Evolutionary conservation across 805 yeast genomes (phyloP).

Genomic region (Candida xiaguanensis): DNA sequence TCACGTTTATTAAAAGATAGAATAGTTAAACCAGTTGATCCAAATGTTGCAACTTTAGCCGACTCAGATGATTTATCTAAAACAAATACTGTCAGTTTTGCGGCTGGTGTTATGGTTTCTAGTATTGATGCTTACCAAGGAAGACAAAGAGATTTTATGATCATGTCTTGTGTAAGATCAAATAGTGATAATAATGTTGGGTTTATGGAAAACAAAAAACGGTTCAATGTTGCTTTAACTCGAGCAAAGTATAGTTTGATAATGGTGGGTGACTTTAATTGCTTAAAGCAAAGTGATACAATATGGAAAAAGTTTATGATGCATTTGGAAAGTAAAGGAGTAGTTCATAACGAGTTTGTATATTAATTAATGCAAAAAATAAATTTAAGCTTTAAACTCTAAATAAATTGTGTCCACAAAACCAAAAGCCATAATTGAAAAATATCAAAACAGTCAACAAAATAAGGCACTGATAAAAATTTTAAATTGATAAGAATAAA

Average conservation of each 20-base stretch:
- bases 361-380: too few relatives aligned
- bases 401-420: too few relatives aligned
- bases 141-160: slow-evolving; percentile 49
- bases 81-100: slow-evolving; percentile 46
- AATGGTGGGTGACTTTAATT: slow-evolving; percentile 32
- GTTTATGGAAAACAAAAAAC: slow-evolving; percentile 76
- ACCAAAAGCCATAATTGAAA: too few relatives aligned
- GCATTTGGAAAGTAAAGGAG: not conserved
- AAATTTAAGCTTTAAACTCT: too few relatives aligned
- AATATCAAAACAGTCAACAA: too few relatives aligned
- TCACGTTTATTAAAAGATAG: slow-evolving; percentile 44
- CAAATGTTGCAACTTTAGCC: slow-evolving; percentile 44
- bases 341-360: not conserved
- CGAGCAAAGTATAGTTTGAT: slow-evolving; percentile 81
- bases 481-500: too few relatives aligned
- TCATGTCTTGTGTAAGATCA: slow-evolving; percentile 55
- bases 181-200: slow-evolving; percentile 73
- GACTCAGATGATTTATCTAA: slow-evolving; percentile 55
- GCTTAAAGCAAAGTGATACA: slow-evolving; percentile 43
- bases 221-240: slow-evolving; percentile 84
- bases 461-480: too few relatives aligned
- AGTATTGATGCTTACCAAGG: slow-evolving; percentile 68
- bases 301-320: slow-evolving; percentile 38
- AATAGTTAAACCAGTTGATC: slow-evolving; percentile 51
- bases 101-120: slow-evolving; percentile 41